These are phyloP conservation scores for Trichosporon asahii DNA, from an alignment of 1,284 basidiomycete genomes.

Conservation along the genomic window DNA sequence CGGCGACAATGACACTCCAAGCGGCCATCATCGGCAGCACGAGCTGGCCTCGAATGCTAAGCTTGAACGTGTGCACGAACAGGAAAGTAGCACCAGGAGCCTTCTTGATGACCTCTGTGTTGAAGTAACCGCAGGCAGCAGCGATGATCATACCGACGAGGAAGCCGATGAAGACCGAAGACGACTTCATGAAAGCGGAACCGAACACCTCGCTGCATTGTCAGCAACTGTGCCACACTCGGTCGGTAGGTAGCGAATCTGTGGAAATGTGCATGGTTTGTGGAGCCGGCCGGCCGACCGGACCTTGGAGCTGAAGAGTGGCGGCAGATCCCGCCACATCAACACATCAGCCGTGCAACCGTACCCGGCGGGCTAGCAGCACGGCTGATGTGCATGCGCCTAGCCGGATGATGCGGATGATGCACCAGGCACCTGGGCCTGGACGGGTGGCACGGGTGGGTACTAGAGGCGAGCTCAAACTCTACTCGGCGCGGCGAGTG, in stretches of 20 bases:
- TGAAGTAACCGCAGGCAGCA: slow-evolving; percentile 36
- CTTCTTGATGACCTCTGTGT: slow-evolving; percentile 24
- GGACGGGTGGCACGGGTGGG: neutral
- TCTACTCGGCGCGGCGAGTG: neutral
- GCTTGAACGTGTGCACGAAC: slow-evolving; percentile 33
- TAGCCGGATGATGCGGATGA: neutral
- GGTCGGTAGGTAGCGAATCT: neutral
- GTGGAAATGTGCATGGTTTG: neutral
- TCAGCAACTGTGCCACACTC: slow-evolving; percentile 2
- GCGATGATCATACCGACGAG: slow-evolving; percentile 35
- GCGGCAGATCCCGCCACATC: neutral
- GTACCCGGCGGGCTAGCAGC: neutral
- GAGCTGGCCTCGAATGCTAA: slow-evolving; percentile 32
- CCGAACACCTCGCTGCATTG: slow-evolving; percentile 34
- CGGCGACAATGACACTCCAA: slow-evolving; percentile 37
- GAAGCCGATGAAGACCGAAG: slow-evolving; percentile 39
- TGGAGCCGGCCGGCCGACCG: neutral
- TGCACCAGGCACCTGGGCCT: neutral
- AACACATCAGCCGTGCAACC: neutral
- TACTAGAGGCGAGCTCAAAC: neutral
- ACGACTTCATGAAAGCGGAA: slow-evolving; percentile 40
- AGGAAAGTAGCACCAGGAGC: slow-evolving; percentile 36
- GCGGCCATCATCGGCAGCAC: slow-evolving; percentile 38
- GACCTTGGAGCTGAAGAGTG: neutral
- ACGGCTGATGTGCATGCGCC: neutral